These are phyloP conservation scores for Paraphoma sp. DNA, from an alignment of 2,329 filamentous ascomycete species.

Conservation along the genomic window DNA sequence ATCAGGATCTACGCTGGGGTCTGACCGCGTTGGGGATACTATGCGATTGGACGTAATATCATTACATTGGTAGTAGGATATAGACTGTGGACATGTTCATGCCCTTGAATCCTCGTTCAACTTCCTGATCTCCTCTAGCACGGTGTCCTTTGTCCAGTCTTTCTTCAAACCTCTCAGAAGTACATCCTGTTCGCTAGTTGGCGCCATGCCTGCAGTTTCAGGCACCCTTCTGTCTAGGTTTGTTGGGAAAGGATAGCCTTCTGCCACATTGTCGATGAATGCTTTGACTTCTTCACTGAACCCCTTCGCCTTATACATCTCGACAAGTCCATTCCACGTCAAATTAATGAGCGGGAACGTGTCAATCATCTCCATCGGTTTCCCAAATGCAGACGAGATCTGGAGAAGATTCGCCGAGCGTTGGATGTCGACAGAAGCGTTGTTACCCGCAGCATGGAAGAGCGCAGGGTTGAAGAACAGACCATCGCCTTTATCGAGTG, in stretches of 20 bases:
- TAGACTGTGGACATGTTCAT: not conserved
- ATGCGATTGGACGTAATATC: no score
- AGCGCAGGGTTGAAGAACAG: conserved; percentile 70
- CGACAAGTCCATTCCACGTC: conserved; percentile 53
- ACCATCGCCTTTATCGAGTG: conserved; percentile 63
- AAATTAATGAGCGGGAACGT: conserved; percentile 55
- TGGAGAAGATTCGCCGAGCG: conserved; percentile 69
- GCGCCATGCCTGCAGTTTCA: conserved; percentile 64
- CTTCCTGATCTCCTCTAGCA: conserved; percentile 51
- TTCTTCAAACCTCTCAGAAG: conserved; percentile 54
- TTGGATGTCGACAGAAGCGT: conserved; percentile 56
- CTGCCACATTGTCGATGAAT: conserved; percentile 59
- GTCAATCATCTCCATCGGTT: conserved; percentile 69
- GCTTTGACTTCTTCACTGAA: conserved; percentile 53
- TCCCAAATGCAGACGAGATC: conserved; percentile 67
- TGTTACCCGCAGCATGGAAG: conserved; percentile 68
- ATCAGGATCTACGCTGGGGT: no score
- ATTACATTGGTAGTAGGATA: not conserved
- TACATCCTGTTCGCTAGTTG: conserved; percentile 64
- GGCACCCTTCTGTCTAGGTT: conserved; percentile 66
- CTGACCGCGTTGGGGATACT: no score
- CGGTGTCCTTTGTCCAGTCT: conserved; percentile 48
- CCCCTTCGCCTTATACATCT: conserved; percentile 44
- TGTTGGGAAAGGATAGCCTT: conserved; percentile 69
- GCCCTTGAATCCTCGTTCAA: conserved; percentile 45